Evolutionary conservation across 306 rosid genomes (phyloP).

Genomic region (Comarum palustre): DNA sequence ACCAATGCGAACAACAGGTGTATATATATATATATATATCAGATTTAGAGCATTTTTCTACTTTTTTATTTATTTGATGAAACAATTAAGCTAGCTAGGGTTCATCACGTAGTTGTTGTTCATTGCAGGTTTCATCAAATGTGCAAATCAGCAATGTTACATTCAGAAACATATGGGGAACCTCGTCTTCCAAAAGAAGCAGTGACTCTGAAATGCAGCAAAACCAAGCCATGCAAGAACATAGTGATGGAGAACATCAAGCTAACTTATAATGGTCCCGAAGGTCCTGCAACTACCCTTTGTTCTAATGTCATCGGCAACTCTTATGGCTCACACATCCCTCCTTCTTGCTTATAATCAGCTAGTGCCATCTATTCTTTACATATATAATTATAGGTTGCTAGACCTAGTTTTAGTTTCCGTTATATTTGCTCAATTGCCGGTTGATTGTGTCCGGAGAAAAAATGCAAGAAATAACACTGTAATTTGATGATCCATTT

Average conservation of each 20-base stretch:
- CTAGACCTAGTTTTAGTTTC: no score
- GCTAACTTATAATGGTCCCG: conserved; percentile 10
- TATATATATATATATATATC: conserved; percentile 30
- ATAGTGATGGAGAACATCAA: conserved; percentile 38
- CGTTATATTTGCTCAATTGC: no score
- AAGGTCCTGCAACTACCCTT: background rate
- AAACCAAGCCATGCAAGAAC: conserved; percentile 44
- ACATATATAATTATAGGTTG: no score
- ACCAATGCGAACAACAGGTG: conserved; percentile 35
- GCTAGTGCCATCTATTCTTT: no score
- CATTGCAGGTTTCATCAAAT: conserved; percentile 34
- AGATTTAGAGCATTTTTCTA: background rate
- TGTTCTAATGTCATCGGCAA: conserved; percentile 41
- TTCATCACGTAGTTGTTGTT: background rate
- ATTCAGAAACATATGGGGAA: conserved; percentile 53
- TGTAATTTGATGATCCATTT: no score
- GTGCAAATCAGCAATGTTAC: conserved; percentile 52
- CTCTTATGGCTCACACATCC: conserved; percentile 46
- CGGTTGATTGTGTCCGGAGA: no score
- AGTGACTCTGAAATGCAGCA: conserved; percentile 46
- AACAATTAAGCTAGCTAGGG: background rate
- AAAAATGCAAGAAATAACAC: no score
- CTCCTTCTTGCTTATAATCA: conserved; percentile 40
- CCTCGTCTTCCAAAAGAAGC: conserved; percentile 30
- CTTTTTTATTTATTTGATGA: background rate